These are phyloP conservation scores for Albizia julibrissin DNA, from an alignment of 306 rosid genomes.

Conservation along the genomic window DNA sequence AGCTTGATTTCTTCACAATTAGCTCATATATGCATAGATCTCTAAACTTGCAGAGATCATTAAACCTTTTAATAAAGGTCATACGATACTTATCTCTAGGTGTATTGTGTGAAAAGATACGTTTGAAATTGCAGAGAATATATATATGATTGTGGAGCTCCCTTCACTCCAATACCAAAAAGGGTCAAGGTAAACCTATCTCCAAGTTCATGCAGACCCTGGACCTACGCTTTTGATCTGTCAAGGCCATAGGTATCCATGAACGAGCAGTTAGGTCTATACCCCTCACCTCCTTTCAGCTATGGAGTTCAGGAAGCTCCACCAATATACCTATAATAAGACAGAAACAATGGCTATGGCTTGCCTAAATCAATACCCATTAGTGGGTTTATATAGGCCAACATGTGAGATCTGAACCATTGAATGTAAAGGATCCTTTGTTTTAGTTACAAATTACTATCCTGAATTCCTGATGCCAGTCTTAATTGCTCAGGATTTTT, in stretches of 20 bases:
- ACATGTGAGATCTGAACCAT: neutral
- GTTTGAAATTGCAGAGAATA: no score
- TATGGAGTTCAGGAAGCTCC: neutral
- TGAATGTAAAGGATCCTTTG: neutral
- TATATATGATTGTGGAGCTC: neutral
- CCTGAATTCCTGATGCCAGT: neutral
- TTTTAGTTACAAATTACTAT: neutral
- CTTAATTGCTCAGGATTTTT: neutral
- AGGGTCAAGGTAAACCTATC: neutral
- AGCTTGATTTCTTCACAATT: no score
- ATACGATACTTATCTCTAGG: no score
- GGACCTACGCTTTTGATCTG: constrained; percentile 8
- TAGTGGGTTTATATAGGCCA: neutral
- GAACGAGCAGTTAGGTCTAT: neutral
- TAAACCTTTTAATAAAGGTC: no score
- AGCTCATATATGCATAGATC: no score
- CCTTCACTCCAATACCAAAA: constrained; percentile 4
- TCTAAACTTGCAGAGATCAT: no score
- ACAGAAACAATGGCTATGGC: neutral
- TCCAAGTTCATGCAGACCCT: constrained; percentile 46
- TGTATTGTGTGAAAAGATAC: no score
- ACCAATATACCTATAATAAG: neutral
- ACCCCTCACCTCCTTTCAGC: neutral
- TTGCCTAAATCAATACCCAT: neutral
- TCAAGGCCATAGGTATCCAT: neutral